Conservation (phyloP, 495 filamentous ascomycete species). For the Daldinia loculata region DNA sequence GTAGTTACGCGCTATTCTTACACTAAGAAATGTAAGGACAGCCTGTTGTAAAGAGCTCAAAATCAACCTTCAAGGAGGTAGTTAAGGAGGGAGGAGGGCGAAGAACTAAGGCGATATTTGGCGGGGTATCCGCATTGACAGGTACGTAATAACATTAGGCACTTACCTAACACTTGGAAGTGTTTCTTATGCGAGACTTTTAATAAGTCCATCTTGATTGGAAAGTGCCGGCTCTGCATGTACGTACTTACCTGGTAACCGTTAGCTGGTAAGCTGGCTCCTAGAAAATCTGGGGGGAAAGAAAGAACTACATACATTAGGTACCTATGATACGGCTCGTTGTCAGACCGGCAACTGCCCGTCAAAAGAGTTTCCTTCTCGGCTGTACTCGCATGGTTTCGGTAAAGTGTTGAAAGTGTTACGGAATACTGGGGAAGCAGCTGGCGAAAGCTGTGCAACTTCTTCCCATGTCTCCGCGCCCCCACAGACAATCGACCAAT, state of each 20-base stretch:
- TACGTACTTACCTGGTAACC: constrained; percentile 1
- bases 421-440: constrained; percentile 25
- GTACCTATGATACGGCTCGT: background rate
- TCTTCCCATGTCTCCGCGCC: constrained; percentile 42
- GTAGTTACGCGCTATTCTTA: constrained; percentile 5
- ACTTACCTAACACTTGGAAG: background rate
- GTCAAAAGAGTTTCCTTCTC: constrained; percentile 22
- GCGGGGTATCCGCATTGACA: background rate
- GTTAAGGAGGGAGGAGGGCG: background rate
- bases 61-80: background rate
- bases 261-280: background rate
- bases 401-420: constrained; percentile 22
- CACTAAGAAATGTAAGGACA: background rate
- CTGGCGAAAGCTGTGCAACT: constrained; percentile 36
- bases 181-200: background rate
- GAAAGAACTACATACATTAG: background rate
- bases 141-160: background rate
- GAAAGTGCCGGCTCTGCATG: background rate
- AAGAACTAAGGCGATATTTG: background rate
- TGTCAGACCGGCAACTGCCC: constrained; percentile 7
- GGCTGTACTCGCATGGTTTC: constrained; percentile 43
- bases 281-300: background rate
- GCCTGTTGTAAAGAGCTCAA: background rate
- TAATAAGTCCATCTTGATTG: constrained; percentile 2
- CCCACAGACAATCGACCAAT: constrained; percentile 40